A percentile compares a stretch with the other conserved stretches of the same genome.
Conservation (phyloP, 2,329 filamentous ascomycete species). For the Macrophomina pseudophaseolina region DNA sequence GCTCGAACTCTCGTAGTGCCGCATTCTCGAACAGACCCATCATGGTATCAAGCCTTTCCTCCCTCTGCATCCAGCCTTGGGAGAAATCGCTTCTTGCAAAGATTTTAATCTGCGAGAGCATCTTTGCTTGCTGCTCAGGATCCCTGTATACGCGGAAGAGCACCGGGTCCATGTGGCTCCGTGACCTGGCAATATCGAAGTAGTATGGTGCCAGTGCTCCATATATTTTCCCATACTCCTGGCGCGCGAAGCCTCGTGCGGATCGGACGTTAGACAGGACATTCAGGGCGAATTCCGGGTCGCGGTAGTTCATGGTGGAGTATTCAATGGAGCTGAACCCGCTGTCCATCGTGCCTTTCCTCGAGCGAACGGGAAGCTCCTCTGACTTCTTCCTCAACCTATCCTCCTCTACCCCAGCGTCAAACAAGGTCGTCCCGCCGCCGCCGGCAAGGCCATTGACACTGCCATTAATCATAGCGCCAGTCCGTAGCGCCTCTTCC, state of each 20-base stretch:
- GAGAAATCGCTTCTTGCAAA: constrained; percentile 85
- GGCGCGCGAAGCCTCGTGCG: constrained; percentile 79
- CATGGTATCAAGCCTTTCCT: constrained; percentile 75
- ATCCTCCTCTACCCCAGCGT: constrained; percentile 72
- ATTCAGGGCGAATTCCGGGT: constrained; percentile 69
- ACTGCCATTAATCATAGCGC: constrained; percentile 39
- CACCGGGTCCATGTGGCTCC: constrained; percentile 77
- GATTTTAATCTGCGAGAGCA: constrained; percentile 77
- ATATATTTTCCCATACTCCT: constrained; percentile 91
- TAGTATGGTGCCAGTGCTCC: constrained; percentile 89
- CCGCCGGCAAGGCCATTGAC: constrained; percentile 45
- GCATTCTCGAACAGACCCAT: constrained; percentile 86
- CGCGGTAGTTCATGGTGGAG: constrained; percentile 43
- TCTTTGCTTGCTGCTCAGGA: constrained; percentile 87
- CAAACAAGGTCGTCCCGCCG: constrained; percentile 66
- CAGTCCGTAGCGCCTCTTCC: constrained; percentile 47
- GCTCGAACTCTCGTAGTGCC: constrained; percentile 88
- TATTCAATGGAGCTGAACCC: constrained; percentile 76
- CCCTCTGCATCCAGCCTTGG: constrained; percentile 72
- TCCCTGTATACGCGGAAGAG: constrained; percentile 87
- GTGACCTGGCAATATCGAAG: constrained; percentile 74
- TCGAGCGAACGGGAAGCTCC: constrained; percentile 28
- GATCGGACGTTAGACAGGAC: constrained; percentile 76
- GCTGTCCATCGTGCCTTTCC: constrained; percentile 57
- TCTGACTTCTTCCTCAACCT: constrained; percentile 50